Base-by-base conservation (phyloP, 2,329 filamentous ascomycete species). In the Curvularia spicifera region DNA sequence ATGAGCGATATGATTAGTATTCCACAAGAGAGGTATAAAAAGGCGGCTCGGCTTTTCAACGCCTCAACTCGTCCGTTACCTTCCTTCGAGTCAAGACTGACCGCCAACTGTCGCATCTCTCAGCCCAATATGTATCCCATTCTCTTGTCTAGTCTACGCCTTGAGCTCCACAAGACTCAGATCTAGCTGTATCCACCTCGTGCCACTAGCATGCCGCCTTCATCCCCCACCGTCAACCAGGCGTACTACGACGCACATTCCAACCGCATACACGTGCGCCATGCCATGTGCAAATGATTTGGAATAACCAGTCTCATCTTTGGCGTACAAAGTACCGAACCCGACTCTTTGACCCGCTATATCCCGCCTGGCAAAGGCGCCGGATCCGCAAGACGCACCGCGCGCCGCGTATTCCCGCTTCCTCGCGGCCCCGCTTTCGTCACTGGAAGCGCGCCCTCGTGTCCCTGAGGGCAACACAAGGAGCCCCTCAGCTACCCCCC, bases 361-460 rank as follows among this genome's bases (percentile, higher is more conserved):
- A 37, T 37, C 33, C 33, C 33, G 15, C 33, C 33, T 37, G 33
- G n/a, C 12, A 28, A 10, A 43, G 12, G 12, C 22, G 40, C 42
- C 15, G 43, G 43, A 28, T 47, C 42, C 43, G 51, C 43, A 52
- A 5, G 18, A 37, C 33, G 33, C 13, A 37, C 33, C 33, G 22
- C 22, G 42, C 42, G 42, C 42, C 42, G 42, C 24, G 13, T 44
- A 24, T 44, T 44, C 42, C 42, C 24, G 42, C 42, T 26, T 44
- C 42, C 22, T 44, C 13, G 42, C 24, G 45, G 45, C 45, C 52
- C 52, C 52, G 52, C 45, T 55, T 44, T 24, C 45, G 52, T 49
- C 45, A 49, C 42, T 13, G 35, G n/a, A 6, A 2, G 44, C 44
- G 44, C 26, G 26, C 28, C 31, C 31, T 37, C 15, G 5, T n/a